phyloP scores from a whole-genome alignment of 805 yeast genomes.

The Candida nanaspora region DNA sequence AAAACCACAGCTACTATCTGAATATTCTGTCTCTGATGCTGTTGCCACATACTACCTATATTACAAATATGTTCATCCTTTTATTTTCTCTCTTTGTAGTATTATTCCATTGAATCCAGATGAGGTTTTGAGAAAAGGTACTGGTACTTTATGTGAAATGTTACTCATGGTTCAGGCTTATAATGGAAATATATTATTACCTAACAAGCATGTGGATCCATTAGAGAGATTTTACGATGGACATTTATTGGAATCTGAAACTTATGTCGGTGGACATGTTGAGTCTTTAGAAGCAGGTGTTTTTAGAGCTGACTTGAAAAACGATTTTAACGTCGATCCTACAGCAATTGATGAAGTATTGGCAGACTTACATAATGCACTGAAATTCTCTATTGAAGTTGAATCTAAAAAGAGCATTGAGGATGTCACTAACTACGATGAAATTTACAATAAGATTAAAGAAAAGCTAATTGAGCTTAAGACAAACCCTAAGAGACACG shows the following conservation, averaged over 20 bases:
- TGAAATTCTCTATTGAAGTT: slow-evolving; percentile 76
- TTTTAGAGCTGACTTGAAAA: slow-evolving; percentile 79
- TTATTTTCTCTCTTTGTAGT: slow-evolving; percentile 90
- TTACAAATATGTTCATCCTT: slow-evolving; percentile 96
- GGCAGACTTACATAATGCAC: slow-evolving; percentile 63
- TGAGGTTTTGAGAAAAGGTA: slow-evolving; percentile 92
- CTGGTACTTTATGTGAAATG: slow-evolving; percentile 99
- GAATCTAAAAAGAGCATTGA: slow-evolving; percentile 70
- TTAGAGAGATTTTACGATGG: slow-evolving; percentile 94
- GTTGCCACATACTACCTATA: slow-evolving; percentile 96
- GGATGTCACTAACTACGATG: slow-evolving; percentile 76
- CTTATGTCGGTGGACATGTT: slow-evolving; percentile 98
- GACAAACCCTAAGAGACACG: slow-evolving; percentile 56
- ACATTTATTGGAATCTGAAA: slow-evolving; percentile 87
- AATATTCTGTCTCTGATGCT: slow-evolving; percentile 98
- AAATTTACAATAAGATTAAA: slow-evolving; percentile 55
- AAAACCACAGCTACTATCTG: slow-evolving; percentile 86
- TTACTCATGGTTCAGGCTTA: slow-evolving; percentile 94
- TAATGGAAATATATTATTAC: slow-evolving; percentile 65
- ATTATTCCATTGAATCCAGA: slow-evolving; percentile 96
- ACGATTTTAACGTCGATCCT: slow-evolving; percentile 72
- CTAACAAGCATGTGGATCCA: slow-evolving; percentile 92
- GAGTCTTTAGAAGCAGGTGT: slow-evolving; percentile 98
- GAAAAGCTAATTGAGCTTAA: slow-evolving; percentile 50
- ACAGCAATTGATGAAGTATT: slow-evolving; percentile 75